phyloP scores from a whole-genome alignment of 1,139 yeast species.

The Geotrichum armillariae region DNA sequence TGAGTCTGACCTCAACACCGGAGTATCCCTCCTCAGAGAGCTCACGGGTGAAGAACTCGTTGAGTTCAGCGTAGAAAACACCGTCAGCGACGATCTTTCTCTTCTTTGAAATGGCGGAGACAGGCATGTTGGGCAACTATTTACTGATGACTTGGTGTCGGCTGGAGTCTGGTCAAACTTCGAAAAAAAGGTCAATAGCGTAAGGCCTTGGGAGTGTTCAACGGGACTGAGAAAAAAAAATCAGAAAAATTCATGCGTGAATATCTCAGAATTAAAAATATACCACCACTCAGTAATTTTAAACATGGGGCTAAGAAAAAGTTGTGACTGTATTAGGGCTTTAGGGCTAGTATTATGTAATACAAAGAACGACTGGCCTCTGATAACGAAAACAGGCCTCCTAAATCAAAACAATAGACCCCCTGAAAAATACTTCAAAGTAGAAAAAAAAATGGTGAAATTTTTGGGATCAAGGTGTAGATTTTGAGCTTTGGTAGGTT shows the following conservation, averaged over 20 bases:
- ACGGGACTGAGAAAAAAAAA: not conserved
- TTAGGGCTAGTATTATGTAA: too few species aligned
- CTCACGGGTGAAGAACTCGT: conserved; percentile 99
- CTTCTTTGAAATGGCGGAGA: conserved; percentile 41
- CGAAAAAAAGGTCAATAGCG: conserved; percentile 13
- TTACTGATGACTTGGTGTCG: conserved; percentile 10
- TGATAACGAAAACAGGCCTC: too few species aligned
- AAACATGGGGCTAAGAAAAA: too few species aligned
- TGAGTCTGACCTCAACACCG: conserved; percentile 99
- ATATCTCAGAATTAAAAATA: not conserved
- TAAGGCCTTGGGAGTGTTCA: not conserved
- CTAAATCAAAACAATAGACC: too few species aligned
- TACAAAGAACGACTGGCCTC: too few species aligned
- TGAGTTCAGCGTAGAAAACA: conserved; percentile 99
- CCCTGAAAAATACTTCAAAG: too few species aligned
- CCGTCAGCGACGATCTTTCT: conserved; percentile 91
- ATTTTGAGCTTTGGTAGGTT: too few species aligned
- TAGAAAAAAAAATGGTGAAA: too few species aligned
- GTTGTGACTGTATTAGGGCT: not conserved
- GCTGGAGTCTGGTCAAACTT: conserved; percentile 15
- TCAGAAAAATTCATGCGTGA: conserved; percentile 8
- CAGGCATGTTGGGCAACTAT: conserved; percentile 19
- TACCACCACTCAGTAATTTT: too few species aligned
- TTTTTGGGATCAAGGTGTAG: too few species aligned
- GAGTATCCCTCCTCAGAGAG: conserved; percentile 99